Base-by-base conservation (phyloP, 148 eudicot genomes). In the Camellia sinensis region DNA sequence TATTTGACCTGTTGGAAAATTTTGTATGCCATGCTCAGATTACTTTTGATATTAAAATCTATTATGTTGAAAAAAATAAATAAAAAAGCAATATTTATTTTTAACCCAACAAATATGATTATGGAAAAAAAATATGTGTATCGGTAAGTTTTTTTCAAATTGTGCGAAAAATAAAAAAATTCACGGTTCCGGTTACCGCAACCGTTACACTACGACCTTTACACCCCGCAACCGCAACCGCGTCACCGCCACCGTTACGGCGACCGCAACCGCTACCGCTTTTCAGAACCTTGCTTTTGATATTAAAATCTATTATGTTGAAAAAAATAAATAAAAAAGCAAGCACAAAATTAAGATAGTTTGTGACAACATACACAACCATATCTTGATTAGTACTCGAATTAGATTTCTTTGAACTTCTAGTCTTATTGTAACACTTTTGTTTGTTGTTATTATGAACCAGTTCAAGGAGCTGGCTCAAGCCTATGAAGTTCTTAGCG, bases 381-480 rank as follows among this genome's bases (percentile, higher is more conserved):
- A 64, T 64, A 5, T 64, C 40, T 21, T 64, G 67, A 64, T 21
- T 29, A 22, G 41, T 64, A 29, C 67, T 11, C 1, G 41, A 64
- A 22, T 64, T 22, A 64, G 67, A 2, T 21, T 22, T 29, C 37
- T 22, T 11, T 22, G 40, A 64, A 64, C 67, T 19, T 7, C 59
- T 54, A 15, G 19, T 61, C 21, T 61, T 61, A 61, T 61, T 61
- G 17, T 61, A 3, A 15, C 64, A 52, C 3, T 18, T 62, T 43
- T 69, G 80, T 52, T 77, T 59, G 48, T 61, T 74, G 52, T 13
- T 37, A 71, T 68, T 63, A n/a, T 78, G 54, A 41, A 60, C 67
- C 89, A 92, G 95, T 92, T 92, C 82, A 92, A 92, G 80, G 95
- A 92, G 84, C 71, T 92, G 75, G 88, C 86, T 81, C 95, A 92